Percentiles rank a stretch among this genome's conserved stretches.
Evolutionary conservation across 2,329 filamentous ascomycete species (phyloP).

Genomic region (Paraphoma chrysanthemicola): DNA sequence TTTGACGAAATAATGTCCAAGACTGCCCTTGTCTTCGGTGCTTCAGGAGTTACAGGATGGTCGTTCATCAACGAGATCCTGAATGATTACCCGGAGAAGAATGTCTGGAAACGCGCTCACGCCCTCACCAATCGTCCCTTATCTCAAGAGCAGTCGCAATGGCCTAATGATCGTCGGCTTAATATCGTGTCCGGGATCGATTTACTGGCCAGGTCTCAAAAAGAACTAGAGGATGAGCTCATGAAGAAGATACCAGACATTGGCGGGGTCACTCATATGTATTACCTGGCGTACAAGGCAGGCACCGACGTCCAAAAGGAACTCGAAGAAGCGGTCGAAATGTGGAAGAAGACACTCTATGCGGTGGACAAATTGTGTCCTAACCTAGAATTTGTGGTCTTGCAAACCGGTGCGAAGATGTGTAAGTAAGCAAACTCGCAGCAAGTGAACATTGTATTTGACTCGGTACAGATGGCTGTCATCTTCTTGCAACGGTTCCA

Average conservation of each 20-base stretch:
- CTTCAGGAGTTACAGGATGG: conserved; percentile 54
- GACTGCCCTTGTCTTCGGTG: conserved; percentile 53
- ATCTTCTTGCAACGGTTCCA: conserved; percentile 46
- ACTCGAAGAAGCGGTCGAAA: conserved; percentile 48
- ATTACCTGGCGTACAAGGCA: conserved; percentile 55
- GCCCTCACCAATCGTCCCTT: conserved; percentile 53
- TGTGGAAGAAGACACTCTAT: conserved; percentile 51
- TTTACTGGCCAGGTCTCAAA: conserved; percentile 48
- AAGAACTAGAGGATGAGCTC: conserved; percentile 47
- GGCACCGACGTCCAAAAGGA: conserved; percentile 49
- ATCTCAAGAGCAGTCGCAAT: conserved; percentile 35
- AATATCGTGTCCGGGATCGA: conserved; percentile 54
- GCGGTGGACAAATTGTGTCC: conserved; percentile 32
- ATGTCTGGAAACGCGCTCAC: conserved; percentile 47
- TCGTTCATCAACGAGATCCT: conserved; percentile 51
- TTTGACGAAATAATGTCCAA: conserved; percentile 34
- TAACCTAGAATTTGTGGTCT: conserved; percentile 32
- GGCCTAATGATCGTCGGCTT: conserved; percentile 50
- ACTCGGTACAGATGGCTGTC: conserved; percentile 46
- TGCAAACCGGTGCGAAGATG: conserved; percentile 47
- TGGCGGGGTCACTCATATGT: conserved; percentile 52
- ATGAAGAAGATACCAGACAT: conserved; percentile 43
- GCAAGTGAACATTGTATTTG: neutral
- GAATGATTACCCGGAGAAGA: conserved; percentile 45
- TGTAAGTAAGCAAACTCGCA: conserved; percentile 15